Evolutionary conservation across 169 alveolate genomes (phyloP).

Genomic region (Plasmodium gallinaceum): DNA sequence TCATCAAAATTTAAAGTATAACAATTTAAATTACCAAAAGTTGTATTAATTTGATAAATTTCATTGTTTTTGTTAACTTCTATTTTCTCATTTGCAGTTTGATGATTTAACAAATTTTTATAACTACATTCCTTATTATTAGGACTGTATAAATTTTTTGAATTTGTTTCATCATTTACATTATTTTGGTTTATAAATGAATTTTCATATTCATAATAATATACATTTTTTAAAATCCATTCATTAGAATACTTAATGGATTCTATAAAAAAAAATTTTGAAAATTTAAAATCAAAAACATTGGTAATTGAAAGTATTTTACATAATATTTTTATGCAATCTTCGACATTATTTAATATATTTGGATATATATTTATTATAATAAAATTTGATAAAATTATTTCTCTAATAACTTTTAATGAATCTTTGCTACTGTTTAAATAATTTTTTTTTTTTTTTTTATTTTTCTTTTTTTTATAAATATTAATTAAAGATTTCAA

Average conservation of each 20-base stretch:
- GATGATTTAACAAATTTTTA: too few species aligned
- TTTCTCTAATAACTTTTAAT: constrained; percentile 48
- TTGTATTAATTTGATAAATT: too few species aligned
- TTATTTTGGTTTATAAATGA: too few species aligned
- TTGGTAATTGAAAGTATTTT: constrained; percentile 54
- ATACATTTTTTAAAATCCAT: constrained; percentile 14
- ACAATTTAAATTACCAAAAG: too few species aligned
- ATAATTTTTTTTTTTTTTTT: not conserved
- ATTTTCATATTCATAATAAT: constrained; percentile 25
- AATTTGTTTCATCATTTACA: too few species aligned
- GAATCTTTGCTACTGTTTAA: constrained; percentile 29
- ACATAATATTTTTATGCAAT: constrained; percentile 48
- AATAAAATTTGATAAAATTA: constrained; percentile 41
- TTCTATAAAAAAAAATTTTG: constrained; percentile 22
- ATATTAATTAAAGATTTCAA: constrained; percentile 46
- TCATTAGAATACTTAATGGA: constrained; percentile 16
- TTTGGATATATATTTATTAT: constrained; percentile 47
- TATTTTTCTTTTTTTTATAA: constrained; percentile 25
- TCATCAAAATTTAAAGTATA: too few species aligned
- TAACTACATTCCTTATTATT: too few species aligned
- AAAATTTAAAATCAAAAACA: constrained; percentile 33
- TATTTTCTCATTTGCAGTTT: too few species aligned
- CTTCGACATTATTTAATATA: constrained; percentile 24
- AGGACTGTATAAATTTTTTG: too few species aligned
- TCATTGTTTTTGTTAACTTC: too few species aligned